Conservation (phyloP, 2,329 filamentous ascomycete species). For the Penicillium freii region DNA sequence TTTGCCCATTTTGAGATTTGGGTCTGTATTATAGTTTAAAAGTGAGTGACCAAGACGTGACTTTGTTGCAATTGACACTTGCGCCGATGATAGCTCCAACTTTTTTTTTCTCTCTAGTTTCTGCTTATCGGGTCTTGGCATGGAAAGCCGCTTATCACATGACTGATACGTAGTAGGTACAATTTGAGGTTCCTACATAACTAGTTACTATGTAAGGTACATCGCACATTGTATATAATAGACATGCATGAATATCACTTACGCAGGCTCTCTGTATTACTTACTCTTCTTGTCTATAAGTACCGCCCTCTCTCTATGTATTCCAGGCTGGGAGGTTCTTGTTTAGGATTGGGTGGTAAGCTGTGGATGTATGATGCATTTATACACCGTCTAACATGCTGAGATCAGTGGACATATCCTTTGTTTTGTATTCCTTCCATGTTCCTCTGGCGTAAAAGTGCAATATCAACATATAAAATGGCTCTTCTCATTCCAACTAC, state of each 20-base stretch:
- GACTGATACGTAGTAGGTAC: not conserved
- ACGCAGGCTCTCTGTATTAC: not conserved
- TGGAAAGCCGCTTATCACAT: slow-evolving; percentile 21
- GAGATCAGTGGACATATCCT: not conserved
- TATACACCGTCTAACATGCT: not conserved
- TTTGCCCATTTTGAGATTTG: slow-evolving; percentile 34
- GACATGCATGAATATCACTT: not conserved
- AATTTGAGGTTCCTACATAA: not conserved
- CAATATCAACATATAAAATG: not conserved
- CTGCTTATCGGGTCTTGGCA: slow-evolving; percentile 29
- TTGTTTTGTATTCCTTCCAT: not conserved
- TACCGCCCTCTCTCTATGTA: not conserved
- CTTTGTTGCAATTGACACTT: slow-evolving; percentile 6
- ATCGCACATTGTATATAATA: not conserved
- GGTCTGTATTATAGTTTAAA: not conserved
- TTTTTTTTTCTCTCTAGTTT: slow-evolving; percentile 26
- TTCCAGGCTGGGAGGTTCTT: not conserved
- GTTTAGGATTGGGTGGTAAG: not conserved
- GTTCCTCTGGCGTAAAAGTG: not conserved
- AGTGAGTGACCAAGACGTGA: not conserved
- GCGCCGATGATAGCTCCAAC: slow-evolving; percentile 20
- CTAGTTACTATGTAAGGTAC: not conserved
- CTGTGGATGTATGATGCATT: not conserved
- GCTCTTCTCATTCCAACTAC: slow-evolving; percentile 9
- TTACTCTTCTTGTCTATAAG: not conserved